Percentiles rank a stretch among this genome's conserved stretches.
Evolutionary conservation across 108 stramenopile species (phyloP).

Genomic region (Pseudonitzschia delicatissima): DNA sequence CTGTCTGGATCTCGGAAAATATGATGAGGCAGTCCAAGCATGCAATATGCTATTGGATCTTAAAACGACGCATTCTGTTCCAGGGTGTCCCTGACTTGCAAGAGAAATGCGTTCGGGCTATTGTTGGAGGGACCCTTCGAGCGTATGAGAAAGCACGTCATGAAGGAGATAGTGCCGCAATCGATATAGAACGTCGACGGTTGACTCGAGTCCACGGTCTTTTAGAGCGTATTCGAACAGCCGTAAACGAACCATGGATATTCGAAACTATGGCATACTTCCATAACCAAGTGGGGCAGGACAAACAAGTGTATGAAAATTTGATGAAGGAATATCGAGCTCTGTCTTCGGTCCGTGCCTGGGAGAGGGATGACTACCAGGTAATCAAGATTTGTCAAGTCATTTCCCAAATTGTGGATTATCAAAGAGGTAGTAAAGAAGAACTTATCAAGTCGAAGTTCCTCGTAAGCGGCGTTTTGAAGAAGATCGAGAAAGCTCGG

Average conservation of each 20-base stretch:
- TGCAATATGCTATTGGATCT: conserved; percentile 66
- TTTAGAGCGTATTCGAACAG: conserved; percentile 48
- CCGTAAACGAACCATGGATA: conserved; percentile 63
- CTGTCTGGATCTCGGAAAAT: conserved; percentile 82
- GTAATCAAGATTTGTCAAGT: conserved; percentile 50
- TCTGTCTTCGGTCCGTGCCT: conserved; percentile 47
- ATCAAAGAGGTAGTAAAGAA: conserved; percentile 48
- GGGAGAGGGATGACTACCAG: conserved; percentile 64
- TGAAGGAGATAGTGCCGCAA: conserved; percentile 24
- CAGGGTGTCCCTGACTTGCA: conserved; percentile 62
- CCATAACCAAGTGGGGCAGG: conserved; percentile 61
- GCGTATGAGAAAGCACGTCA: conserved; percentile 23
- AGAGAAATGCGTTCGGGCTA: conserved; percentile 73
- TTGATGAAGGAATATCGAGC: conserved; percentile 84
- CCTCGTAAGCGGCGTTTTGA: conserved; percentile 54
- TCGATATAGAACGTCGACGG: conserved; percentile 62
- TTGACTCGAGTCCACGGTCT: conserved; percentile 62
- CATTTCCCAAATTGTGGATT: conserved; percentile 48
- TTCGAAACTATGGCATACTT: conserved; percentile 64
- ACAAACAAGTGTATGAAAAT: conserved; percentile 51
- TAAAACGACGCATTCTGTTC: conserved; percentile 37
- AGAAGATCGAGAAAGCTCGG: conserved; percentile 48
- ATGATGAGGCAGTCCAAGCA: conserved; percentile 84
- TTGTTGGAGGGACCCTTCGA: conserved; percentile 59
- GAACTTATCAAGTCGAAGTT: conserved; percentile 60